Conservation (phyloP, 2,329 filamentous ascomycete genomes). For the Phyllosticta citribraziliensis region DNA sequence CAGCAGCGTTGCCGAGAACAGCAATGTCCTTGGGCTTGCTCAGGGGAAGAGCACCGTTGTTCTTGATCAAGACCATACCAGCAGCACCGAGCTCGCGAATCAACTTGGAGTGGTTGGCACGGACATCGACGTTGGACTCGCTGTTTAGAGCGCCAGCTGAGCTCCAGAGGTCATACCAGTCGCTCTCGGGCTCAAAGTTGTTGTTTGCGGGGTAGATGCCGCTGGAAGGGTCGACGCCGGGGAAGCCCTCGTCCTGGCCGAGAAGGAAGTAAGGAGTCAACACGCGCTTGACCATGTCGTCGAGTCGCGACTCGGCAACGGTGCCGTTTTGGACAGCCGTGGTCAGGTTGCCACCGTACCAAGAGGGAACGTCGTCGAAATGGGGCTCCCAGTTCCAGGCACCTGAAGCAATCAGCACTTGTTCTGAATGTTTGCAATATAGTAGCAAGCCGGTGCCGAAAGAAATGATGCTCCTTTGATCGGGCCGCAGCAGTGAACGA, state of each 20-base stretch:
- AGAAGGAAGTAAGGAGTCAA: conserved; percentile 38
- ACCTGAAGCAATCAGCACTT: too few relatives aligned
- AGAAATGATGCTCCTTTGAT: neutral
- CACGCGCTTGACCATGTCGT: conserved; percentile 39
- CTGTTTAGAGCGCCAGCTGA: conserved; percentile 12
- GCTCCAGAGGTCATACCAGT: conserved; percentile 13
- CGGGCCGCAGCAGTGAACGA: neutral
- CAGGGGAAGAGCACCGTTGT: conserved; percentile 43
- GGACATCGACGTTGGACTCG: conserved; percentile 17
- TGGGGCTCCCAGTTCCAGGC: conserved; percentile 23
- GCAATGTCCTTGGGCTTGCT: conserved; percentile 39
- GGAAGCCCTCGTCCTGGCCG: conserved; percentile 30
- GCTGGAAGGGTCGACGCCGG: conserved; percentile 23
- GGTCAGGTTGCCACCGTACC: conserved; percentile 25
- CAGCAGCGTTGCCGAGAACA: conserved; percentile 42
- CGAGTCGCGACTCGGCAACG: conserved; percentile 29
- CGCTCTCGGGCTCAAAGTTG: conserved; percentile 3
- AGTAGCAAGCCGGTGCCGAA: conserved; percentile 10
- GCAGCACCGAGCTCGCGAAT: conserved; percentile 34
- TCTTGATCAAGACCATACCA: conserved; percentile 39
- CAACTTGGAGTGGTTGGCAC: conserved; percentile 23
- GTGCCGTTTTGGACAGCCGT: conserved; percentile 31
- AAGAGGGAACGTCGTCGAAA: conserved; percentile 39
- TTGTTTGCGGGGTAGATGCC: conserved; percentile 6
- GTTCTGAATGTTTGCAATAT: too few relatives aligned